phyloP scores from a whole-genome alignment of 2,329 filamentous ascomycete genomes.

The Penicillium polonicum region DNA sequence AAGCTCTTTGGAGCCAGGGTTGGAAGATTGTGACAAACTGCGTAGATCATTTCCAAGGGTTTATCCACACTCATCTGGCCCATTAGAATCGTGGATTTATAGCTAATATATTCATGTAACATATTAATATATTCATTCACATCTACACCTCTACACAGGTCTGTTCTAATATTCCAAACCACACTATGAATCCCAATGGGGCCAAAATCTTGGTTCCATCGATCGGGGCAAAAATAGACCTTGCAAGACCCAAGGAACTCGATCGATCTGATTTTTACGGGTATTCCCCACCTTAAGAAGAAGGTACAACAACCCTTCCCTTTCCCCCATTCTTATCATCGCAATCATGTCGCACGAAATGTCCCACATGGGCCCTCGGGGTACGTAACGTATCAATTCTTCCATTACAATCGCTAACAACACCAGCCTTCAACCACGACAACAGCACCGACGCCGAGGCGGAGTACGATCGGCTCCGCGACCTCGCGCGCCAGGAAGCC shows the following conservation, averaged over 20 bases:
- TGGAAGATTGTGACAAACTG: background rate
- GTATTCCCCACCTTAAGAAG: slow-evolving; percentile 11
- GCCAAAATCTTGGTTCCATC: background rate
- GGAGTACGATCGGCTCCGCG: slow-evolving; percentile 89
- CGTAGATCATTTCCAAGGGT: background rate
- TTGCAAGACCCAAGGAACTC: slow-evolving; percentile 11
- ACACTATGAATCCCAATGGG: background rate
- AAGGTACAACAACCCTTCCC: background rate
- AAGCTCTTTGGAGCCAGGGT: background rate
- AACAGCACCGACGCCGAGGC: slow-evolving; percentile 67
- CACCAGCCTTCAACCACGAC: slow-evolving; percentile 70
- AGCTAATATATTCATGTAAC: background rate
- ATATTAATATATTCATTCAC: background rate
- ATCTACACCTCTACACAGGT: background rate
- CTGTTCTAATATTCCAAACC: background rate
- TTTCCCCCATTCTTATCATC: background rate
- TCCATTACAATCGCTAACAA: slow-evolving; percentile 1
- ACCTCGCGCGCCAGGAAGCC: slow-evolving; percentile 77
- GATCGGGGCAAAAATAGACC: background rate
- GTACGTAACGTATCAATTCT: slow-evolving; percentile 25
- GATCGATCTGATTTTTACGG: slow-evolving; percentile 25
- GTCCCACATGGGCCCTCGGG: slow-evolving; percentile 43
- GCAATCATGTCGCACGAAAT: slow-evolving; percentile 43
- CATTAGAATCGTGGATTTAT: background rate
- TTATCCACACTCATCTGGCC: background rate